Percentiles rank a stretch among this genome's conserved stretches.
Conservation (phyloP, 768 basidiomycete species). For the Xerocomellus intermedius region DNA sequence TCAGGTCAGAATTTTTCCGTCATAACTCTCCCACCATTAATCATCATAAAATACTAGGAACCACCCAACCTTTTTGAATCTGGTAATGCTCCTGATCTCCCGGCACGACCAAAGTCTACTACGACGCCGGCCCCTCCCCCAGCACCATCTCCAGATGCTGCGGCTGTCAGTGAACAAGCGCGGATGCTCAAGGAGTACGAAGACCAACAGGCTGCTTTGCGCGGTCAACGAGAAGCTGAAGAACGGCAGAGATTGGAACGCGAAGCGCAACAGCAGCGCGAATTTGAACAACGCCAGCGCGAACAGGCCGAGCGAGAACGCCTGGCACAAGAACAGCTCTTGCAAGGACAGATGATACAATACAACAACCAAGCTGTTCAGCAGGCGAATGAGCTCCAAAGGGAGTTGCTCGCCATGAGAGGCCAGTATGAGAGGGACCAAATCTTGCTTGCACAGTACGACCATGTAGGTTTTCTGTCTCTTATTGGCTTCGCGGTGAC, state of each 20-base stretch:
- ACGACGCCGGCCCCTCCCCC: conserved; percentile 64
- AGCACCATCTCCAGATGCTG: conserved; percentile 66
- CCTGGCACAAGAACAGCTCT: conserved; percentile 83
- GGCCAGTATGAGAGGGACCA: conserved; percentile 99
- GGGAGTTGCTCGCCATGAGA: conserved; percentile 87
- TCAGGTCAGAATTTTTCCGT: conserved; percentile 46
- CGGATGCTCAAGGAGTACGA: conserved; percentile 96
- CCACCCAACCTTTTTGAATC: conserved; percentile 91
- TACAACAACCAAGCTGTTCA: conserved; percentile 75
- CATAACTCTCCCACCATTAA: background rate
- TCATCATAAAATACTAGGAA: conserved; percentile 52
- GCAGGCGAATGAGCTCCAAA: conserved; percentile 79
- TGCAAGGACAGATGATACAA: conserved; percentile 80
- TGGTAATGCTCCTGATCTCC: conserved; percentile 82
- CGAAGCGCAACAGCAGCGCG: conserved; percentile 76
- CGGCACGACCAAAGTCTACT: conserved; percentile 68
- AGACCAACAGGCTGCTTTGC: conserved; percentile 88
- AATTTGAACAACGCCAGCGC: conserved; percentile 86
- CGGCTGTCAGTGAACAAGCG: conserved; percentile 83
- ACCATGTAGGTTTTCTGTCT: conserved; percentile 55
- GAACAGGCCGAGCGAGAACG: conserved; percentile 88
- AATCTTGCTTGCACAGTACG: conserved; percentile 96
- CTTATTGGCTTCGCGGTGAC: background rate
- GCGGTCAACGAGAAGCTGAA: conserved; percentile 76
- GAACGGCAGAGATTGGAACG: conserved; percentile 75